Percentiles rank a stretch among this genome's conserved stretches.
These are phyloP conservation scores for Volvariella volvacea DNA, from an alignment of 1,284 basidiomycete species.

Conservation along the genomic window DNA sequence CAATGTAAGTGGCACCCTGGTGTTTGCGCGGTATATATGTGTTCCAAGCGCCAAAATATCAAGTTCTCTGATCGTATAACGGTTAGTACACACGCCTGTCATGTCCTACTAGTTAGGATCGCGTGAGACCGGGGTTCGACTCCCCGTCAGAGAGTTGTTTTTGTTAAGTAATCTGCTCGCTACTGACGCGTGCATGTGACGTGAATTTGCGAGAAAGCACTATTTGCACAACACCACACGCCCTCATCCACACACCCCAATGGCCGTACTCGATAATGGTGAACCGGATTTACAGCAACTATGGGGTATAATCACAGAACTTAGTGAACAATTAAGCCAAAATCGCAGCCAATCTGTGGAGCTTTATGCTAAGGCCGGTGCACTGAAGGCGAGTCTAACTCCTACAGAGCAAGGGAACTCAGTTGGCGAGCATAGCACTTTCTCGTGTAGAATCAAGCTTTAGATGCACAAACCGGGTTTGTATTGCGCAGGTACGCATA, in stretches of 20 bases:
- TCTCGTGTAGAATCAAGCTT: conserved; percentile 45
- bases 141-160: conserved; percentile 13
- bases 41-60: background rate
- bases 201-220: no score
- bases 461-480: conserved; percentile 81
- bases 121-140: conserved; percentile 15
- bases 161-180: background rate
- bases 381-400: conserved; percentile 62
- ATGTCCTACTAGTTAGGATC: conserved; percentile 7
- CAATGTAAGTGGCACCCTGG: no score
- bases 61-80: conserved; percentile 13
- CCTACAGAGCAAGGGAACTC: background rate
- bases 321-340: conserved; percentile 78
- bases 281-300: conserved; percentile 59
- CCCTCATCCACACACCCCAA: conserved; percentile 6
- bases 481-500: conserved; percentile 79
- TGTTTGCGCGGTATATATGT: no score
- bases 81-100: conserved; percentile 7
- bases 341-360: conserved; percentile 61
- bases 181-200: no score
- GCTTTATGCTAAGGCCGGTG: conserved; percentile 60
- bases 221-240: no score
- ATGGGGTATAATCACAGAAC: conserved; percentile 70
- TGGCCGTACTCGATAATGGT: conserved; percentile 27
- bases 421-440: conserved; percentile 5